phyloP scores from a whole-genome alignment of 352 stramenopile species.

The Phytophthora hybrid region DNA sequence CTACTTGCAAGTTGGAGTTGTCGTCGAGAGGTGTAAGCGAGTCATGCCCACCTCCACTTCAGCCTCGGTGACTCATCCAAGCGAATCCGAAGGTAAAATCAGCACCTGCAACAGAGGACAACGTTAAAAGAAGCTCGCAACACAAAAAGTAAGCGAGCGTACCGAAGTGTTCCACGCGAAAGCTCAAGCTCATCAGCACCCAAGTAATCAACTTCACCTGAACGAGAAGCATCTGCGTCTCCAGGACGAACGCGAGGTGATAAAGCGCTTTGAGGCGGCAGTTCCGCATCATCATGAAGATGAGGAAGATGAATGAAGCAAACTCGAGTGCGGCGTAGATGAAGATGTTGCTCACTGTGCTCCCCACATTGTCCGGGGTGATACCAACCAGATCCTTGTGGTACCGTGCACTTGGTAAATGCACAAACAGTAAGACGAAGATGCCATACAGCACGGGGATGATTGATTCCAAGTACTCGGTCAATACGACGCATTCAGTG shows the following conservation, averaged over 20 bases:
- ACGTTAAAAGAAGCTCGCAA: background rate
- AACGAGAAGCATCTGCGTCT: slow-evolving; percentile 35
- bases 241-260: slow-evolving; percentile 45
- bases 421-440: slow-evolving; percentile 31
- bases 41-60: background rate
- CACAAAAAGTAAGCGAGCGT: background rate
- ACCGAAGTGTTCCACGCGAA: slow-evolving; percentile 39
- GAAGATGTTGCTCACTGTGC: slow-evolving; percentile 22
- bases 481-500: slow-evolving; percentile 45
- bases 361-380: slow-evolving; percentile 6
- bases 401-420: slow-evolving; percentile 40
- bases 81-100: slow-evolving; percentile 38
- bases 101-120: slow-evolving; percentile 15
- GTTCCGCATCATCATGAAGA: slow-evolving; percentile 27
- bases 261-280: slow-evolving; percentile 35
- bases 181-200: slow-evolving; percentile 33
- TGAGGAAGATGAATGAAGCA: slow-evolving; percentile 33
- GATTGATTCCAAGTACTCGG: slow-evolving; percentile 54
- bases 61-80: slow-evolving; percentile 15
- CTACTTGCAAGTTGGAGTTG: too few species aligned
- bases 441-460: slow-evolving; percentile 44
- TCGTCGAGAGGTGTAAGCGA: too few species aligned
- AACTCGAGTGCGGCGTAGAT: slow-evolving; percentile 39
- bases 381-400: slow-evolving; percentile 40
- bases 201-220: slow-evolving; percentile 40